Conservation (phyloP, 164 flowering plant species). For the Nelumbo lutea region DNA sequence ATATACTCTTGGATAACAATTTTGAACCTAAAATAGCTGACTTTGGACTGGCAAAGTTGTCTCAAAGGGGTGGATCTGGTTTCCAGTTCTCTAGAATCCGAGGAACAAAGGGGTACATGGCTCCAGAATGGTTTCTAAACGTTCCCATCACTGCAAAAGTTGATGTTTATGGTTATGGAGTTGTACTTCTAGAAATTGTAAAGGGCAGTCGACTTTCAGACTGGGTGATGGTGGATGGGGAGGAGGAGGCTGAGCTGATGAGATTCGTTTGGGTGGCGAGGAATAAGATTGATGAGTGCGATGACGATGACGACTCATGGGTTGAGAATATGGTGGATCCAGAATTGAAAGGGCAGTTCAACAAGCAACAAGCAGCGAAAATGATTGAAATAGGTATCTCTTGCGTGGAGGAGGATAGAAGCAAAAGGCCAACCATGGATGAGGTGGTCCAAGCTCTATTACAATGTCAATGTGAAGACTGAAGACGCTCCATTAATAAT, state of each 20-base stretch:
- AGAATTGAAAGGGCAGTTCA: constrained; percentile 9
- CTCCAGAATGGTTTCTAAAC: constrained; percentile 39
- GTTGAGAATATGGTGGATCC: constrained; percentile 12
- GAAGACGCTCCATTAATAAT: no score
- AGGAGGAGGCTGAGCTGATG: constrained; percentile 1
- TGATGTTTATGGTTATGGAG: constrained; percentile 47
- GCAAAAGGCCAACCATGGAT: constrained; percentile 22
- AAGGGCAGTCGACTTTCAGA: constrained; percentile 14
- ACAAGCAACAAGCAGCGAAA: constrained; percentile 6
- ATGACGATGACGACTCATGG: constrained; percentile 6
- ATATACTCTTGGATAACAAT: constrained; percentile 16
- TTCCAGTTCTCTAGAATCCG: constrained; percentile 25
- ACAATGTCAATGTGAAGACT: not conserved
- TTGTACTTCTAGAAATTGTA: constrained; percentile 32
- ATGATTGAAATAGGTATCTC: constrained; percentile 15
- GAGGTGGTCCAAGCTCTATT: constrained; percentile 16
- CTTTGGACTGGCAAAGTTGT: constrained; percentile 31
- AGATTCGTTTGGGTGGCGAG: constrained; percentile 7
- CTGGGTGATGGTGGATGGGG: constrained; percentile 8
- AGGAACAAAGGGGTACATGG: constrained; percentile 48
- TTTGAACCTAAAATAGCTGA: constrained; percentile 34
- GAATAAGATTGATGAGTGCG: not conserved
- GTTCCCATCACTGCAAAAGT: constrained; percentile 31
- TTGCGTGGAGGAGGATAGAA: constrained; percentile 19
- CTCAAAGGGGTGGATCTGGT: constrained; percentile 8